Evolutionary conservation across 139 green algal genomes (phyloP).

Genomic region (Ulvella scutata): DNA sequence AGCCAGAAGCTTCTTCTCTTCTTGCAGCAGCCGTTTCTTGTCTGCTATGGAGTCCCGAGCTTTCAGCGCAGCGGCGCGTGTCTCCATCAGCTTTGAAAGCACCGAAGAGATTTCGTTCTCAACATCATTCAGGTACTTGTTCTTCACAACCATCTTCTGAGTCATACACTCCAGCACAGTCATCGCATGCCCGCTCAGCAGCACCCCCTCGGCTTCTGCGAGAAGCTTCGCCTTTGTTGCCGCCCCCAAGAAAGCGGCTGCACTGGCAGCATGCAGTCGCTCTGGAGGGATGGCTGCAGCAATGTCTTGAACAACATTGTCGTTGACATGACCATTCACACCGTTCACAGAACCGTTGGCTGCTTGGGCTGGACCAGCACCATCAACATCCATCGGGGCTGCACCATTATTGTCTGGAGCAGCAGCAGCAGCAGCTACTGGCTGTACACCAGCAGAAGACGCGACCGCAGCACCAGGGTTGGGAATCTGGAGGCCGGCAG

Average conservation of each 20-base stretch:
- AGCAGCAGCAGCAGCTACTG: neutral
- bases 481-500: neutral
- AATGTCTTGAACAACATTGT: neutral
- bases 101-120: constrained; percentile 11
- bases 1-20: neutral
- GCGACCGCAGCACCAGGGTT: neutral
- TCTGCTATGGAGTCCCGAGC: neutral
- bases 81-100: neutral
- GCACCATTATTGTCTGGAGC: neutral
- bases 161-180: constrained; percentile 22
- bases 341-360: neutral
- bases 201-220: constrained; percentile 56
- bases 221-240: constrained; percentile 44
- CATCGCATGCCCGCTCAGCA: constrained; percentile 57
- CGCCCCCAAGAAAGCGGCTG: constrained; percentile 38
- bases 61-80: neutral
- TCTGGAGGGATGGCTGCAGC: constrained; percentile 8
- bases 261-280: constrained; percentile 19
- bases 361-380: constrained; percentile 2
- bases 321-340: neutral
- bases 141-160: constrained; percentile 34
- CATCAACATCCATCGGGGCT: neutral
- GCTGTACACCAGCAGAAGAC: neutral
- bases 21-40: neutral
- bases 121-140: constrained; percentile 25